Evolutionary conservation across 2,329 filamentous ascomycete species (phyloP).

Genomic region (Hymenoscyphus fraxineus): DNA sequence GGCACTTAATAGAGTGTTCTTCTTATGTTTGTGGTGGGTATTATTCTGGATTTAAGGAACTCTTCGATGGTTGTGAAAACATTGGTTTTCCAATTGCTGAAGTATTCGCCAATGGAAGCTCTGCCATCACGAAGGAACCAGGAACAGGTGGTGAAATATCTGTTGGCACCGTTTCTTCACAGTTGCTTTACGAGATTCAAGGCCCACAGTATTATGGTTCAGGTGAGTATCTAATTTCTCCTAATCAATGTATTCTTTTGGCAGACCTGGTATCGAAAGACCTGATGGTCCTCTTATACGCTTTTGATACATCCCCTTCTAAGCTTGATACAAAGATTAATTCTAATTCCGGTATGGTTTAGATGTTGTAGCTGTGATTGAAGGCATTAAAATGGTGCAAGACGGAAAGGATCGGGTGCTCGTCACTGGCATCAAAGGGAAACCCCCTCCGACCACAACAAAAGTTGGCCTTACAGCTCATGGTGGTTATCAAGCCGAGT

Average conservation of each 20-base stretch:
- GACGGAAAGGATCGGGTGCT: constrained; percentile 40
- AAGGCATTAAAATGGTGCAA: constrained; percentile 49
- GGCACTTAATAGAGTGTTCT: constrained; percentile 33
- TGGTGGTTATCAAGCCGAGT: constrained; percentile 44
- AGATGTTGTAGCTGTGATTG: constrained; percentile 35
- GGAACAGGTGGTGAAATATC: constrained; percentile 40
- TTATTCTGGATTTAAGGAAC: constrained; percentile 33
- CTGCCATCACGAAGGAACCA: constrained; percentile 44
- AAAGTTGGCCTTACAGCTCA: constrained; percentile 44
- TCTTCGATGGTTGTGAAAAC: constrained; percentile 32
- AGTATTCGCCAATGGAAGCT: constrained; percentile 40
- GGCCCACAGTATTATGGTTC: constrained; percentile 37
- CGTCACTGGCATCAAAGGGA: constrained; percentile 39
- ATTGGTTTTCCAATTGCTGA: constrained; percentile 47
- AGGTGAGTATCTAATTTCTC: too few relatives aligned
- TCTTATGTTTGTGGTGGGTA: constrained; percentile 26
- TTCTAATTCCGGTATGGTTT: constrained; percentile 24
- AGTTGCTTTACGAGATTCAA: constrained; percentile 40
- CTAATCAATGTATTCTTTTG: too few relatives aligned
- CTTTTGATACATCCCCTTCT: too few relatives aligned
- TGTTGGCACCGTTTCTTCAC: constrained; percentile 48
- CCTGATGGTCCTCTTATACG: too few relatives aligned
- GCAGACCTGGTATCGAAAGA: too few relatives aligned
- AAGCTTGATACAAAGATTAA: too few relatives aligned
- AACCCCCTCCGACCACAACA: constrained; percentile 38